phyloP scores from a whole-genome alignment of 768 basidiomycete genomes.

The Imleria badia region DNA sequence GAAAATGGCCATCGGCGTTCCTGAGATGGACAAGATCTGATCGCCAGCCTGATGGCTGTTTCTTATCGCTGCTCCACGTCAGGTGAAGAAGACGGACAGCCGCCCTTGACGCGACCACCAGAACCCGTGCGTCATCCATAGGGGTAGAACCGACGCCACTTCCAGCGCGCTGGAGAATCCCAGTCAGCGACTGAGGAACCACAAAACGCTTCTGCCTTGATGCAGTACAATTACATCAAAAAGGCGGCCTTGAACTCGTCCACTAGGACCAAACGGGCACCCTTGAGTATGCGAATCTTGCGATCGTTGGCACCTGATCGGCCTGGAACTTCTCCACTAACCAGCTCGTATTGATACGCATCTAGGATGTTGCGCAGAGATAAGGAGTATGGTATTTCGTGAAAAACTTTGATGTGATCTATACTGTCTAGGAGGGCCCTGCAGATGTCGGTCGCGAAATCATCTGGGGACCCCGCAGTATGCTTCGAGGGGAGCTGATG shows the following conservation, averaged over 20 bases:
- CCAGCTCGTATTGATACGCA: conserved; percentile 42
- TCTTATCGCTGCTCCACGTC: conserved; percentile 13
- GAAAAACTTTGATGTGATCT: conserved; percentile 62
- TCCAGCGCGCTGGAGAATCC: conserved; percentile 21
- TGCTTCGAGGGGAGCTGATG: conserved; percentile 14
- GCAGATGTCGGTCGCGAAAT: conserved; percentile 15
- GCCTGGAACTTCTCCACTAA: conserved; percentile 8
- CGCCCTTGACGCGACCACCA: conserved; percentile 6
- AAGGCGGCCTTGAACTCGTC: conserved; percentile 46
- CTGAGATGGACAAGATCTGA: conserved; percentile 3
- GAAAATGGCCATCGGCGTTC: conserved; percentile 3
- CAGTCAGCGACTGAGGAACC: conserved; percentile 5
- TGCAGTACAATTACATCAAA: conserved; percentile 33
- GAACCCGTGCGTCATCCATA: conserved; percentile 5
- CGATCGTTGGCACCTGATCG: conserved; percentile 28
- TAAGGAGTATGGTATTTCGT: conserved; percentile 50
- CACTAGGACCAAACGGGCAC: conserved; percentile 47
- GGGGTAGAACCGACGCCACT: conserved; percentile 21
- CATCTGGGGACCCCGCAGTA: conserved; percentile 5
- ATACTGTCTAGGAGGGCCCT: conserved; percentile 28
- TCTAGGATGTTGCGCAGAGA: conserved; percentile 50
- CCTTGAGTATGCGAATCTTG: conserved; percentile 48
- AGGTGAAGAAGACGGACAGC: conserved; percentile 15
- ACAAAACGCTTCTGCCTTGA: conserved; percentile 17
- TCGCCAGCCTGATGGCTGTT: conserved; percentile 1